Evolutionary conservation across 2,329 filamentous ascomycete genomes (phyloP), one percentile per base, ranked within the genome.

Genomic region (Calonectria multiphialidica): DNA sequence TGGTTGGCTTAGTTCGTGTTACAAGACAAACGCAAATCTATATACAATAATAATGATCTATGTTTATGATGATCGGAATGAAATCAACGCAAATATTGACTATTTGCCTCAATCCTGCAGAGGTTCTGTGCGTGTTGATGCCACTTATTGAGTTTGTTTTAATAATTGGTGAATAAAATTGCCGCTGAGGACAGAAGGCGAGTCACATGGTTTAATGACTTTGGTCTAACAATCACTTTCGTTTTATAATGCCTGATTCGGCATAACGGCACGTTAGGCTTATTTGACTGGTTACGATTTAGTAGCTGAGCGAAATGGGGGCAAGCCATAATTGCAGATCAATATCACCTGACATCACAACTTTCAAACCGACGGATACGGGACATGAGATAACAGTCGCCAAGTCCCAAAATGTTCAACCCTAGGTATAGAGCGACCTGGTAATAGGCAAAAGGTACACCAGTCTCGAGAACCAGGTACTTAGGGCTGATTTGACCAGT

Each of bases 311-410:
- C 35, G 12, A 35, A 50, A n/a, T 15, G 10, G n/a, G 23, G 16
- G 33, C 40, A 37, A 16, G 23, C 37, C 15, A 63, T 33, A 37
- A 21, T 13, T 30, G 50, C 10, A 21, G 30, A 59, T 53, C 23
- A 42, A 23, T 23, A n/a, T 15, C 21, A 40, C 35, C 21, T 25
- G 28, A 23, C 25, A 28, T 47, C n/a, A 7, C n/a, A 21, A 30
- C 25, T 7, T 53, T n/a, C 30, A 25, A 40, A 59, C 35, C 53
- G 75, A 77, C 37, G 53, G 37, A 79, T 77, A 78, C 75, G 74
- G 66, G 68, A 77, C 53, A 53, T 65, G 70, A 75, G 73, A 70
- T 35, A 9, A 40, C 13, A 25, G 18, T 13, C 28, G n/a, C 1
- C 2, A 76, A 71, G 73, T 72, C 21, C 16, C 28, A 0, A 3